Evolutionary conservation across 345 rosid genomes (phyloP).

Genomic region (Brassica nigra): DNA sequence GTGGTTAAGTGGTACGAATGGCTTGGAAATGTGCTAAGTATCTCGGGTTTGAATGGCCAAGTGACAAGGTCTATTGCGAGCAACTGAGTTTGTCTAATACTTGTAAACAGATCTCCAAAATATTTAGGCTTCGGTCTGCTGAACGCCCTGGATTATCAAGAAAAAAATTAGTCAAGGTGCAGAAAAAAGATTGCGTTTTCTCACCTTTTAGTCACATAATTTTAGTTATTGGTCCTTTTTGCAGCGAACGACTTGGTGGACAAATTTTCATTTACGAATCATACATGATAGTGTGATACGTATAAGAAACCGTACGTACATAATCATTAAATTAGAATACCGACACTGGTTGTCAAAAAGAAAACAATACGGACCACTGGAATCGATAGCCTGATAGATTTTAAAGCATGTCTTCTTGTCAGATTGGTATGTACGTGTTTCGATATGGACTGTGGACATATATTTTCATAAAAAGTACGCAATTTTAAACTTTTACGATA

Average conservation of each 20-base stretch:
- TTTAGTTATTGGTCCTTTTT: not conserved
- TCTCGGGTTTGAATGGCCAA: too few species aligned
- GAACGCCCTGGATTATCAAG: too few species aligned
- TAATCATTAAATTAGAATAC: conserved; percentile 17
- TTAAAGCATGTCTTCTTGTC: conserved; percentile 31
- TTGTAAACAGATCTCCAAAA: too few species aligned
- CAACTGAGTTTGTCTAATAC: too few species aligned
- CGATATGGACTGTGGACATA: conserved; percentile 8
- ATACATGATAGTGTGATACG: conserved; percentile 11
- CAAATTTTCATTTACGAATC: not conserved
- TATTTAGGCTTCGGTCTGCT: too few species aligned
- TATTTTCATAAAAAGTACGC: not conserved
- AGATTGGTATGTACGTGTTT: conserved; percentile 30
- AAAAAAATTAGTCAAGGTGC: not conserved
- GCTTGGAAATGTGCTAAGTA: too few species aligned
- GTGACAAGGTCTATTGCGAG: too few species aligned
- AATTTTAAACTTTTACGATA: not conserved
- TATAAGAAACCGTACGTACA: conserved; percentile 10
- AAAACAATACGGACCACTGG: conserved; percentile 19
- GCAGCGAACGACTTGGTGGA: not conserved
- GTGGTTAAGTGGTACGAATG: too few species aligned
- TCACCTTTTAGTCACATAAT: not conserved
- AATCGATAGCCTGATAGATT: conserved; percentile 20
- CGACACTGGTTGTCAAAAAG: conserved; percentile 3
- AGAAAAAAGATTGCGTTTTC: conserved; percentile 9